A percentile compares a stretch with the other conserved stretches of the same genome.
Evolutionary conservation across 148 eudicot species (phyloP).

Genomic region (Oxyria digyna): DNA sequence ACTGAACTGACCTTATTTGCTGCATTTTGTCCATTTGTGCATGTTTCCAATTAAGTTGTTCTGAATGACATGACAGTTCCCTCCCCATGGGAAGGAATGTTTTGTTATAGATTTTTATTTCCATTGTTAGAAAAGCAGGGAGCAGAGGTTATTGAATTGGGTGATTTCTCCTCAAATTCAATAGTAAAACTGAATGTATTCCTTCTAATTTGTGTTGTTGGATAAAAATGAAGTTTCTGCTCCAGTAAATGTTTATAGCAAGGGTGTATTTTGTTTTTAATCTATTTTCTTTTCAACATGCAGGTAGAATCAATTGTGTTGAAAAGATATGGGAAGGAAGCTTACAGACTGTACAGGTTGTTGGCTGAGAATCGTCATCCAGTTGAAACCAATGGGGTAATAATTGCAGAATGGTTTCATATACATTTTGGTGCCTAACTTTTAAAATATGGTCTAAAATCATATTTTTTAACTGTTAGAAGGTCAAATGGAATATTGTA

Average conservation of each 20-base stretch:
- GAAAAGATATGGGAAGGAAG: slow-evolving; percentile 63
- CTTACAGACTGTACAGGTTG: slow-evolving; percentile 71
- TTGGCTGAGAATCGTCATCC: slow-evolving; percentile 34
- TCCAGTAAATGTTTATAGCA: not conserved
- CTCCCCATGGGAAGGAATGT: not conserved
- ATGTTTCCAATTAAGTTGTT: not conserved
- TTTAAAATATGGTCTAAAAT: no score
- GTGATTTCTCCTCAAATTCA: not conserved
- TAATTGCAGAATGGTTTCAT: not conserved
- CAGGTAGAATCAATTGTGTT: slow-evolving; percentile 81
- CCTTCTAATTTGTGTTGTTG: not conserved
- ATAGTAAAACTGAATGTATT: not conserved
- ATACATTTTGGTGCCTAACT: not conserved
- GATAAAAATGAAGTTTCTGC: not conserved
- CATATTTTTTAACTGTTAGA: no score
- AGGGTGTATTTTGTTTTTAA: not conserved
- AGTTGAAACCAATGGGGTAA: slow-evolving; percentile 74
- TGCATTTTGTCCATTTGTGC: not conserved
- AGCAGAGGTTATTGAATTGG: not conserved
- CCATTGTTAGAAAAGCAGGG: not conserved
- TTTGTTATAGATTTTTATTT: not conserved
- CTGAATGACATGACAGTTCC: not conserved
- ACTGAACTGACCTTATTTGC: not conserved
- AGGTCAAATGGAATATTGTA: no score
- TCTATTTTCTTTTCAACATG: not conserved